Evolutionary conservation across 495 filamentous ascomycete genomes (phyloP).

Genomic region (Podospora anserina): DNA sequence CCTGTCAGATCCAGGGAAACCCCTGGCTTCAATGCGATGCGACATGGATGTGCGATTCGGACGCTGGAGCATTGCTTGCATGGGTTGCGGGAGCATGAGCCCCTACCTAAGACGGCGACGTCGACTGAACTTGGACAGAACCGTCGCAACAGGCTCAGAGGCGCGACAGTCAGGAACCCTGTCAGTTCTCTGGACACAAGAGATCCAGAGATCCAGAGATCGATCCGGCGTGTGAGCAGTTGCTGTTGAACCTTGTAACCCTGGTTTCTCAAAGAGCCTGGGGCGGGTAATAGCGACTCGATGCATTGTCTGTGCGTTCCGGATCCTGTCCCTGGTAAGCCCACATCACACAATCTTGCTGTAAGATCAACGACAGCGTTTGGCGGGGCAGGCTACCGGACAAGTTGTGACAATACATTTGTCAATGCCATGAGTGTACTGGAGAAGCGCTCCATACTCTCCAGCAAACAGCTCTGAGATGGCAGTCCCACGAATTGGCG

Average conservation of each 20-base stretch:
- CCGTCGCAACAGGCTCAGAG: constrained; percentile 23
- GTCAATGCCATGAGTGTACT: constrained; percentile 3
- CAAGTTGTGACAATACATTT: constrained; percentile 27
- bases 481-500: constrained; percentile 32
- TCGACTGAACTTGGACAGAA: constrained; percentile 29
- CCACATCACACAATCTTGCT: constrained; percentile 23
- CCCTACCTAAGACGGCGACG: constrained; percentile 18
- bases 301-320: constrained; percentile 31
- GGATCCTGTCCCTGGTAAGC: constrained; percentile 27
- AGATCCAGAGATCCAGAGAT: neutral
- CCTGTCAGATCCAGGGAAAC: constrained; percentile 19
- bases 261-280: constrained; percentile 2
- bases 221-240: constrained; percentile 1
- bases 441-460: neutral
- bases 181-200: neutral
- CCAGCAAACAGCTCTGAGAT: neutral
- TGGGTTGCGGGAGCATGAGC: constrained; percentile 24
- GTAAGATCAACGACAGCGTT: constrained; percentile 26
- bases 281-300: constrained; percentile 10
- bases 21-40: constrained; percentile 27
- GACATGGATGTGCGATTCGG: constrained; percentile 21
- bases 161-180: constrained; percentile 16
- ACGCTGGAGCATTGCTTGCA: constrained; percentile 26
- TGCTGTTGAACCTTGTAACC: constrained; percentile 5
- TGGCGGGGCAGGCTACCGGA: constrained; percentile 28